Base-by-base conservation (phyloP, 441 rosid species). In the Syzygium syzygioides region DNA sequence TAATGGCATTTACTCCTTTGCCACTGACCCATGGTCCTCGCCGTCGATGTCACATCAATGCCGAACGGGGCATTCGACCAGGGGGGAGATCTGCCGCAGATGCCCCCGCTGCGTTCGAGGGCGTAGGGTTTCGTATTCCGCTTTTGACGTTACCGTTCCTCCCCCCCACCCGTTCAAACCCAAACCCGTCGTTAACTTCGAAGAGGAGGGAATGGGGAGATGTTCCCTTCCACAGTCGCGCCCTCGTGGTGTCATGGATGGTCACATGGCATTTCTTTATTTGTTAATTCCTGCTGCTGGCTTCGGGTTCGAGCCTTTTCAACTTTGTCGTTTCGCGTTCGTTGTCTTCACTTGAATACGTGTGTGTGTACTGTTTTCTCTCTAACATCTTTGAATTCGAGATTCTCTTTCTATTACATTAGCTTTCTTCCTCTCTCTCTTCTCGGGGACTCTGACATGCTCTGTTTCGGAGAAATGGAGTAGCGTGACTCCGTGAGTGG, bases 1-100 rank as follows among this genome's bases (percentile, higher is more conserved):
- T 89, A 79, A 88, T 92, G 37, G 37, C 94, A 93, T 94, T 96
- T 94, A 95, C 97, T 80, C 45, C 88, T 88, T 87, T 92, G 91
- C 96, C 93, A 94, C 91, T 91, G 30, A 20, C 83, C 52, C 28
- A 7, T 11, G 12, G 0, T 25, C 50, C 14, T 71, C 19, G 88
- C 87, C 10, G 55, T 57, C 86, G 1, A 56, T 79, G 53, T 30
- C 59, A 56, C 1, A 20, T 50, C 57, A 28, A 56, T 41, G 37
- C 53, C 7, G 50, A n/a, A 14, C 7, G 19, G 19, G 55, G 17
- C 60, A 52, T 53, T 20, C 64, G 60, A 25, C 85, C 41, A 55
- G 64, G 88, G 88, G 66, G 7, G 68, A 66, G 56, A 83, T 87
- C 88, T 2, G 85, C 26, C 37, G n/a, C 64, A 41, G 64, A 79